These are phyloP conservation scores for Nannochloropsis gaditana DNA, from an alignment of 108 stramenopile genomes.

Conservation along the genomic window DNA sequence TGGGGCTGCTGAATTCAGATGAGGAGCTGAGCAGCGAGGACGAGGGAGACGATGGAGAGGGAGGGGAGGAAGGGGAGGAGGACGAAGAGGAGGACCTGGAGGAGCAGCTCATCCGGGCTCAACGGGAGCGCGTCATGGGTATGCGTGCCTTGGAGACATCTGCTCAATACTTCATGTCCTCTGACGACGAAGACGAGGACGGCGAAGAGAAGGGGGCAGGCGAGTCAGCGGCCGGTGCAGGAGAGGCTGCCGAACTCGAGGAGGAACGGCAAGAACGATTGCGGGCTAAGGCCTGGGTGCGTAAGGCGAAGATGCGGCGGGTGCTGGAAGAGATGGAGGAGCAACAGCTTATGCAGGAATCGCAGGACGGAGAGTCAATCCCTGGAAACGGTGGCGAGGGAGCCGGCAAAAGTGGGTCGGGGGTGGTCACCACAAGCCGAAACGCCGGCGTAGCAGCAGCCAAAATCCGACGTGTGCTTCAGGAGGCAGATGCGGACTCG, in stretches of 20 bases:
- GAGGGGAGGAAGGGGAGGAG: constrained; percentile 21
- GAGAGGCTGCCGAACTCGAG: constrained; percentile 25
- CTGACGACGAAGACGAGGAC: constrained; percentile 33
- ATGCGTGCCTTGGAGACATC: not conserved
- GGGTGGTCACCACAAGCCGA: not conserved
- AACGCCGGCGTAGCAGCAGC: not conserved
- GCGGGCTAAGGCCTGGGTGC: constrained; percentile 35
- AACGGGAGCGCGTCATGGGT: not conserved
- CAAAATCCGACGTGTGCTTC: not conserved
- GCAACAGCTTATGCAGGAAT: constrained; percentile 1
- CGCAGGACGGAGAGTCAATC: constrained; percentile 29
- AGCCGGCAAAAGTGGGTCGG: constrained; percentile 18
- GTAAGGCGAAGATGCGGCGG: constrained; percentile 43
- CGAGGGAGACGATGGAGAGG: constrained; percentile 26
- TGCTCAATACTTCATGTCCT: not conserved
- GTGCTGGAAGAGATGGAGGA: constrained; percentile 50
- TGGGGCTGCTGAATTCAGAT: constrained; percentile 48
- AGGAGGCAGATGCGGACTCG: constrained; percentile 36
- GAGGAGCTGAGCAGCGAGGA: constrained; percentile 47
- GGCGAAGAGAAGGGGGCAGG: constrained; percentile 23
- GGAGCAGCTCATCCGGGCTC: constrained; percentile 35
- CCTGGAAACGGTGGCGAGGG: constrained; percentile 25
- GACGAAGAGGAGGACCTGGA: constrained; percentile 40
- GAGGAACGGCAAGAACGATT: constrained; percentile 38
- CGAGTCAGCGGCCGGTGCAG: not conserved